Conservation (phyloP, 768 basidiomycete genomes). For the Cytidiella melzeri region DNA sequence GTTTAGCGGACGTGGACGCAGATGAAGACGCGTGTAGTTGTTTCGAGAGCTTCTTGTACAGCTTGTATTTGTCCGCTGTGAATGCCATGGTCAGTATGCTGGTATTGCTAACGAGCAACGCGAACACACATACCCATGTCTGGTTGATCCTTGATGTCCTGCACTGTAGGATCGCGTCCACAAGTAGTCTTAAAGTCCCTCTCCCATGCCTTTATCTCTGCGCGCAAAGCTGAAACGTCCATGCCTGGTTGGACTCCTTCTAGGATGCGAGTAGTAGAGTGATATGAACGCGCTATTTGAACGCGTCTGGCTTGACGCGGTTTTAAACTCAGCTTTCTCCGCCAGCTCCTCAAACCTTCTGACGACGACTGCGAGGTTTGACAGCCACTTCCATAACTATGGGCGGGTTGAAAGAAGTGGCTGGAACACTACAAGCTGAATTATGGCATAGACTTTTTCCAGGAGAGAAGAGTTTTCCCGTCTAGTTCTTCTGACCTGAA, state of each 20-base stretch:
- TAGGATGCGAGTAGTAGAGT: not conserved
- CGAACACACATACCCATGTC: slow-evolving; percentile 48
- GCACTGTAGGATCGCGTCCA: slow-evolving; percentile 54
- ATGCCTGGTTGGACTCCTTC: slow-evolving; percentile 15
- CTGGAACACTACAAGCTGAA: too few relatives aligned
- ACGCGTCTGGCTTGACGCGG: slow-evolving; percentile 12
- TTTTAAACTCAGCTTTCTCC: not conserved
- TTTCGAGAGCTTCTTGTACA: slow-evolving; percentile 67
- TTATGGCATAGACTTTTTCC: too few relatives aligned
- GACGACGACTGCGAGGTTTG: not conserved
- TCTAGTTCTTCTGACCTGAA: too few relatives aligned
- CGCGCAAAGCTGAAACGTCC: slow-evolving; percentile 45
- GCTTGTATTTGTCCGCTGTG: slow-evolving; percentile 73
- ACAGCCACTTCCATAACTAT: too few relatives aligned
- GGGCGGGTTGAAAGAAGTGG: too few relatives aligned
- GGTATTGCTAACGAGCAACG: slow-evolving; percentile 12
- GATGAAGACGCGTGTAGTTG: not conserved
- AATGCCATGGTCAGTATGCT: slow-evolving; percentile 12
- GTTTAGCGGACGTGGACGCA: slow-evolving; percentile 24
- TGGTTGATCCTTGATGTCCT: slow-evolving; percentile 63
- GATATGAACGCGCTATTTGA: slow-evolving; percentile 6
- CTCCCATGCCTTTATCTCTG: slow-evolving; percentile 78
- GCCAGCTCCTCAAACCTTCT: not conserved
- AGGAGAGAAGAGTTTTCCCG: too few relatives aligned
- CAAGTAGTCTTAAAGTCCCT: slow-evolving; percentile 53